A percentile compares a stretch with the other conserved stretches of the same genome.
Conservation (phyloP, 2,329 filamentous ascomycete species). For the Beauveria scarabaeidicola region DNA sequence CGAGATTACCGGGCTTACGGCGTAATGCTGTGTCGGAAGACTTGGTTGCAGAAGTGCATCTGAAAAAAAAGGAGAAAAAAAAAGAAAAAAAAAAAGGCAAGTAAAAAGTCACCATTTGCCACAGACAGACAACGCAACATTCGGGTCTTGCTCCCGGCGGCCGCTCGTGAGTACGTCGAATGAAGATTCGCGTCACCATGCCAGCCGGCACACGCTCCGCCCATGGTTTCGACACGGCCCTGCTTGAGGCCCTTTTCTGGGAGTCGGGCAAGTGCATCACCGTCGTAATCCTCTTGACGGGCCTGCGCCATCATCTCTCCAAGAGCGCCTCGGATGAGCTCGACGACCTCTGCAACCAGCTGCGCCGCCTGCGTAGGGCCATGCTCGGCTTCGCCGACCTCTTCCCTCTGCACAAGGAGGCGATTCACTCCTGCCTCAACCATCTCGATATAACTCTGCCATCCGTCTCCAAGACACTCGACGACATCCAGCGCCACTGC, state of each 20-base stretch:
- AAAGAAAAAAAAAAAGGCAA: neutral
- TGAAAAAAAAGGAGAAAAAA: neutral
- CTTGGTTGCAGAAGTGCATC: neutral
- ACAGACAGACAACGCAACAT: neutral
- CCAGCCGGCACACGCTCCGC: neutral
- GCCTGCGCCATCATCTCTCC: neutral
- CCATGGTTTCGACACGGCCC: neutral
- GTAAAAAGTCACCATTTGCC: neutral
- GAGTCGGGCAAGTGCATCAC: conserved; percentile 3
- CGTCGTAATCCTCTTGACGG: neutral
- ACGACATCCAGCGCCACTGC: neutral
- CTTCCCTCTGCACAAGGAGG: neutral
- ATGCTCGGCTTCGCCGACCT: conserved; percentile 9
- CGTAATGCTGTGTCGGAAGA: neutral
- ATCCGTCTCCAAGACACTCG: neutral
- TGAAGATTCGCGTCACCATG: conserved; percentile 4
- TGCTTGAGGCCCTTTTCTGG: conserved; percentile 3
- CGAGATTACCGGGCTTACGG: neutral
- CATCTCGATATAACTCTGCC: conserved; percentile 6
- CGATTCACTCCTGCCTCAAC: neutral
- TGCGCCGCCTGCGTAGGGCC: neutral
- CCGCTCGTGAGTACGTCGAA: neutral
- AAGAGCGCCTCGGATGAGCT: neutral
- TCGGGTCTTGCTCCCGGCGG: neutral
- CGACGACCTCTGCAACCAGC: neutral